Percentiles rank a stretch among this genome's conserved stretches.
phyloP scores from a whole-genome alignment of 768 basidiomycete species.

The Solioccasus polychromus region DNA sequence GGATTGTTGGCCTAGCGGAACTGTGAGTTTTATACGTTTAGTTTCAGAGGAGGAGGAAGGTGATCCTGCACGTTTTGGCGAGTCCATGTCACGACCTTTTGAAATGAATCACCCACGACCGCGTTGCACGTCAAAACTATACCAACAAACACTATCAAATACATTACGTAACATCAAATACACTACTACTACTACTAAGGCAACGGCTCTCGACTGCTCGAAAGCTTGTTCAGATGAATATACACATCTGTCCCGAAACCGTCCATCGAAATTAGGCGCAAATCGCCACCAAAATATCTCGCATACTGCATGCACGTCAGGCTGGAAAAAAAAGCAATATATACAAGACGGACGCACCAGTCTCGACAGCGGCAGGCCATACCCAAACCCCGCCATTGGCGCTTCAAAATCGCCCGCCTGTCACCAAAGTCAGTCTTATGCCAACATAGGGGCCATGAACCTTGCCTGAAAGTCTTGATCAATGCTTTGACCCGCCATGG shows the following conservation, averaged over 20 bases:
- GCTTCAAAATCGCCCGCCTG: constrained; percentile 94
- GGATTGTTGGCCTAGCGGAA: constrained; percentile 40
- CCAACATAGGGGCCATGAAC: too few species aligned
- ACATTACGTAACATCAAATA: too few species aligned
- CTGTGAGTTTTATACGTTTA: constrained; percentile 58
- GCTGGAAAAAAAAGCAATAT: too few species aligned
- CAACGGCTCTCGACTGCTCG: constrained; percentile 38
- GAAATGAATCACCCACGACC: too few species aligned
- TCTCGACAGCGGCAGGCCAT: constrained; percentile 91
- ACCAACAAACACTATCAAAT: too few species aligned
- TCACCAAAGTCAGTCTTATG: too few species aligned
- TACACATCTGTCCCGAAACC: constrained; percentile 80
- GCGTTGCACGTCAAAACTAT: too few species aligned
- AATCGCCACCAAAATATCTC: constrained; percentile 91
- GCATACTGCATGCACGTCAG: constrained; percentile 77
- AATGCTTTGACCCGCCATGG: constrained; percentile 69
- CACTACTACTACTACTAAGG: too few species aligned
- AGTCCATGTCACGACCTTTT: constrained; percentile 46
- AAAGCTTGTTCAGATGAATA: constrained; percentile 84
- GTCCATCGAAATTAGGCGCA: constrained; percentile 73
- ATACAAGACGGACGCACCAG: constrained; percentile 63
- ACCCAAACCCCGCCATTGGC: constrained; percentile 97
- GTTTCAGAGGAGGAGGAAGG: constrained; percentile 52
- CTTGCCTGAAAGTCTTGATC: constrained; percentile 72
- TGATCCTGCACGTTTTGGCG: constrained; percentile 64